Evolutionary conservation across 2,329 filamentous ascomycete genomes (phyloP).

Genomic region (Aureobasidium sp.): DNA sequence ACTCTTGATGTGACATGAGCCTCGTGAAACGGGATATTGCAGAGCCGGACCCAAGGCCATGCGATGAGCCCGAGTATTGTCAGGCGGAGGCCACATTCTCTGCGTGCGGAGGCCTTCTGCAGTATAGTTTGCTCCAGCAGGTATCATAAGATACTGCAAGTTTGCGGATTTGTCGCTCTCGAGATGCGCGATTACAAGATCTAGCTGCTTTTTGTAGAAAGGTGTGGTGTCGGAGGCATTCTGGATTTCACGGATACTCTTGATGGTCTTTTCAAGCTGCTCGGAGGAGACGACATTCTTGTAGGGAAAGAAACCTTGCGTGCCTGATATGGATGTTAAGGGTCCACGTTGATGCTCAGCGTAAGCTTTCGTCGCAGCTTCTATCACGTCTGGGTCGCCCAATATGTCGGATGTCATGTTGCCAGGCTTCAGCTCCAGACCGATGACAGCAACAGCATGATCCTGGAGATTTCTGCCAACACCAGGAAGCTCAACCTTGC

Average conservation of each 20-base stretch:
- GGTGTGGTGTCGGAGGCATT: constrained; percentile 20
- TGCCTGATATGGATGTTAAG: constrained; percentile 27
- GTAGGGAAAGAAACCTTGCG: constrained; percentile 33
- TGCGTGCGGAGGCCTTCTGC: constrained; percentile 26
- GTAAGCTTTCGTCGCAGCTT: constrained; percentile 28
- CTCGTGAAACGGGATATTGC: constrained; percentile 27
- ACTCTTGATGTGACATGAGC: constrained; percentile 28
- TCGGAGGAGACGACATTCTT: constrained; percentile 28
- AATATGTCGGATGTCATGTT: constrained; percentile 26
- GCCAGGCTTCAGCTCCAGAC: constrained; percentile 24
- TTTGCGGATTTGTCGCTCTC: constrained; percentile 31
- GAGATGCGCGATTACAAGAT: constrained; percentile 29
- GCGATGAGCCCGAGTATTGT: constrained; percentile 19
- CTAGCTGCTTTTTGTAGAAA: constrained; percentile 31
- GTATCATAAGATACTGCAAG: constrained; percentile 31
- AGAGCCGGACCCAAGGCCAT: constrained; percentile 25
- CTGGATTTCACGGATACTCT: constrained; percentile 25
- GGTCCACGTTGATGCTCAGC: constrained; percentile 27
- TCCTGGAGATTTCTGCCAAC: constrained; percentile 32
- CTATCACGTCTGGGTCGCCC: constrained; percentile 27
- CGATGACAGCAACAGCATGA: constrained; percentile 18
- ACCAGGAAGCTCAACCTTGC: constrained; percentile 37
- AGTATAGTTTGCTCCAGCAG: constrained; percentile 22
- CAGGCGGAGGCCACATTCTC: constrained; percentile 23
- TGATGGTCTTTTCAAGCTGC: constrained; percentile 28